Percentiles rank a stretch among this genome's conserved stretches.
Conservation (phyloP, 1,284 basidiomycete genomes). For the Cystobasidium pallidum region DNA sequence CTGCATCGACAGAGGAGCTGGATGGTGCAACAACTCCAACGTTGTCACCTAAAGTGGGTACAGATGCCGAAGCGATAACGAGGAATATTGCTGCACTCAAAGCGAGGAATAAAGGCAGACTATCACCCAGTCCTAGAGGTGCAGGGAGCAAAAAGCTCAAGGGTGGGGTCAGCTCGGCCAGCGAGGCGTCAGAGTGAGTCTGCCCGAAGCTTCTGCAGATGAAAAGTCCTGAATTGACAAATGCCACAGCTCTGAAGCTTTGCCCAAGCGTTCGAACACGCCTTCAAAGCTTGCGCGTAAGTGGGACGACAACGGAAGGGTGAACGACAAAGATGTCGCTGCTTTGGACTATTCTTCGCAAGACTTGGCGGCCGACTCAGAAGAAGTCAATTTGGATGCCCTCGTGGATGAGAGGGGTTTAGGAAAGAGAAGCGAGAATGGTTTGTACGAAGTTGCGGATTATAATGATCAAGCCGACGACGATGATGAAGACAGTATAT, state of each 20-base stretch:
- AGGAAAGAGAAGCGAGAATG: constrained; percentile 77
- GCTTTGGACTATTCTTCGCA: constrained; percentile 74
- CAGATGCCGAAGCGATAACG: constrained; percentile 85
- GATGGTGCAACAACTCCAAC: constrained; percentile 28
- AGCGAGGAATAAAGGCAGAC: constrained; percentile 65
- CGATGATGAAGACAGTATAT: constrained; percentile 64
- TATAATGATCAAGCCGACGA: constrained; percentile 55
- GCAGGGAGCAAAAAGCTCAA: constrained; percentile 60
- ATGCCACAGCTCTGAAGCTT: constrained; percentile 49
- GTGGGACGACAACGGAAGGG: constrained; percentile 74
- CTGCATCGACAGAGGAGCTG: neutral
- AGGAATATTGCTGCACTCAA: constrained; percentile 90
- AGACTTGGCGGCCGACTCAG: constrained; percentile 63
- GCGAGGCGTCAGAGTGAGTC: constrained; percentile 54
- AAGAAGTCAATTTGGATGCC: constrained; percentile 7
- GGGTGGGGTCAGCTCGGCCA: constrained; percentile 63
- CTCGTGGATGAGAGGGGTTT: constrained; percentile 77
- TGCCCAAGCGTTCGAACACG: constrained; percentile 65
- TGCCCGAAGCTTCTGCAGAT: neutral
- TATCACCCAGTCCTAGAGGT: constrained; percentile 66
- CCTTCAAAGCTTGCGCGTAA: constrained; percentile 75
- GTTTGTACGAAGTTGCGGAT: constrained; percentile 58
- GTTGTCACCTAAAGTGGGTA: constrained; percentile 59
- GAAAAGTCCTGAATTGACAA: constrained; percentile 52
- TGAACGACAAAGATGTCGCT: constrained; percentile 80